Conservation (phyloP, 768 basidiomycete genomes). For the Boletales sp. region DNA sequence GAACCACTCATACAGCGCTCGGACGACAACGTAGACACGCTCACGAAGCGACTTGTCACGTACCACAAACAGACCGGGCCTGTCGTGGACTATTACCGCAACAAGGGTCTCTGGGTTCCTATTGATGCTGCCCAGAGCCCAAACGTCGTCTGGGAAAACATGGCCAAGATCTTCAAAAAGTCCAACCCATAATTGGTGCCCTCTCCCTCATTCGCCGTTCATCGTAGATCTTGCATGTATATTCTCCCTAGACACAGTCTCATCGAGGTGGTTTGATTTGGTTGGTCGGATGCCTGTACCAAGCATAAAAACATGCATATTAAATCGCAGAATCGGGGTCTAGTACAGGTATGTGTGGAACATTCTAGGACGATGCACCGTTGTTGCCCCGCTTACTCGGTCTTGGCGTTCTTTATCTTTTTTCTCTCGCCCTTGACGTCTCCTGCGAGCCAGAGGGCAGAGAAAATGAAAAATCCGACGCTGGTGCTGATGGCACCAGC, state of each 20-base stretch:
- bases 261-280: conserved; percentile 1
- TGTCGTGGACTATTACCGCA: conserved; percentile 94
- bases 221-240: conserved; percentile 26
- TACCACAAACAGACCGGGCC: conserved; percentile 95
- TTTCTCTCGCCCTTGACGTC: conserved; percentile 66
- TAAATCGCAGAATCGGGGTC: conserved; percentile 3
- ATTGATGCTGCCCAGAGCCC: conserved; percentile 96
- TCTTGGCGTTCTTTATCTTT: conserved; percentile 35
- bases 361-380: conserved; percentile 6
- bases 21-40: conserved; percentile 95
- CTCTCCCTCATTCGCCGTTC: neutral
- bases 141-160: conserved; percentile 83
- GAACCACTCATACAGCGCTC: conserved; percentile 96
- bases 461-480: conserved; percentile 81
- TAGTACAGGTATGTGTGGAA: conserved; percentile 22
- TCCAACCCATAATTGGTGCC: conserved; percentile 15
- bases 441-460: conserved; percentile 81
- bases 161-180: conserved; percentile 58
- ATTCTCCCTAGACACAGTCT: conserved; percentile 17
- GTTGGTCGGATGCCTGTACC: neutral
- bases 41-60: conserved; percentile 82
- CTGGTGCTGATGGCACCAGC: conserved; percentile 86
- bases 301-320: conserved; percentile 2
- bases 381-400: conserved; percentile 17
- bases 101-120: conserved; percentile 83